phyloP scores from a whole-genome alignment of 805 yeast species.

The Lipomyces yamanashiensis region DNA sequence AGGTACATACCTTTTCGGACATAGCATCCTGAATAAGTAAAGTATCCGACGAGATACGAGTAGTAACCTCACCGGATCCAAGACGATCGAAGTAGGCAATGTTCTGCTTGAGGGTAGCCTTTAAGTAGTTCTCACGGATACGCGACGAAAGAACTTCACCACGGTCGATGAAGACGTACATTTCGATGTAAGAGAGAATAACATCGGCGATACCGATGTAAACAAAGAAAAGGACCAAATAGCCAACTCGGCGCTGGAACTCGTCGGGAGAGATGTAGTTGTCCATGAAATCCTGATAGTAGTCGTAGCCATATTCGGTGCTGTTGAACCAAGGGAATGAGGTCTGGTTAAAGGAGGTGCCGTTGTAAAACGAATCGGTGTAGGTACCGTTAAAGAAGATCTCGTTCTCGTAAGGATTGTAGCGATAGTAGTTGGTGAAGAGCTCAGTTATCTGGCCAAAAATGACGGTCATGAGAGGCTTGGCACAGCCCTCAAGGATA shows the following conservation, averaged over 20 bases:
- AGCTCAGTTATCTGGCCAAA: slow-evolving; percentile 48
- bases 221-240: slow-evolving; percentile 48
- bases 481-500: slow-evolving; percentile 40
- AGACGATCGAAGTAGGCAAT: slow-evolving; percentile 50
- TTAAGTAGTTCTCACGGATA: slow-evolving; percentile 47
- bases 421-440: slow-evolving; percentile 44
- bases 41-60: slow-evolving; percentile 52
- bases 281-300: slow-evolving; percentile 20
- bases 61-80: slow-evolving; percentile 51
- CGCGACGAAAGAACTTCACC: slow-evolving; percentile 51
- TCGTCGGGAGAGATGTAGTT: slow-evolving; percentile 31
- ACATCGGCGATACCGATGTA: slow-evolving; percentile 49
- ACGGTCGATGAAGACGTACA: slow-evolving; percentile 46
- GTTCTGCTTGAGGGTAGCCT: slow-evolving; percentile 49
- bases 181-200: slow-evolving; percentile 41
- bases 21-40: slow-evolving; percentile 50
- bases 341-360: slow-evolving; percentile 24
- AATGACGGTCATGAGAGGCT: slow-evolving; percentile 50
- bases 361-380: slow-evolving; percentile 29
- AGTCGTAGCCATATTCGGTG: slow-evolving; percentile 21
- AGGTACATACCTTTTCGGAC: slow-evolving; percentile 45
- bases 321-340: slow-evolving; percentile 12
- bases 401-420: slow-evolving; percentile 31
- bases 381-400: slow-evolving; percentile 32
- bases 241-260: slow-evolving; percentile 46